Evolutionary conservation across 2,329 filamentous ascomycete genomes (phyloP).

Genomic region (Colletotrichum caudatum): DNA sequence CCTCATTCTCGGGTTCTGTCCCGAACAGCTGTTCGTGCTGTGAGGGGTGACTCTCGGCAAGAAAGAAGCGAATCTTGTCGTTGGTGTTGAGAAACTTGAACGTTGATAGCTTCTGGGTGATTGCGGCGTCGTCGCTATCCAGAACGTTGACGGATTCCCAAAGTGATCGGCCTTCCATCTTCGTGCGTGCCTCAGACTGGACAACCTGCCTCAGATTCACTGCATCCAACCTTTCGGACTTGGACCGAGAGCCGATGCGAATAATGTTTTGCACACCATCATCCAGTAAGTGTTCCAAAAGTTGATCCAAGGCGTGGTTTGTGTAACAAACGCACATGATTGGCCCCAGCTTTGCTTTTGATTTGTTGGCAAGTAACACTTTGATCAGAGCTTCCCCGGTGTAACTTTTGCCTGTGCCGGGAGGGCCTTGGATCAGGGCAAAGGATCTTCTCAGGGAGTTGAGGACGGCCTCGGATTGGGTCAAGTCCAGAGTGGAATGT

Average conservation of each 20-base stretch:
- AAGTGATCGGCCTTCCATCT: conserved; percentile 51
- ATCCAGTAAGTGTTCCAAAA: conserved; percentile 70
- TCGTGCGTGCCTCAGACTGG: conserved; percentile 51
- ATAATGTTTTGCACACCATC: conserved; percentile 64
- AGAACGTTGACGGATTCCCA: conserved; percentile 46
- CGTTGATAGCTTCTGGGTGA: background rate
- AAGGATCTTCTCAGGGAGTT: conserved; percentile 64
- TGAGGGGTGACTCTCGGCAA: background rate
- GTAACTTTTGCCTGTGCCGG: conserved; percentile 77
- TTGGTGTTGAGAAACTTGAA: conserved; percentile 12
- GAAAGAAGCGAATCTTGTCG: background rate
- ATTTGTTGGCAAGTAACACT: conserved; percentile 60
- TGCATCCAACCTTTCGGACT: conserved; percentile 62
- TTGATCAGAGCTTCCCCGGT: conserved; percentile 70
- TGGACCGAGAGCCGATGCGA: conserved; percentile 70
- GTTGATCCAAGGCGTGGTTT: conserved; percentile 64
- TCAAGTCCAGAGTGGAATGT: conserved; percentile 63
- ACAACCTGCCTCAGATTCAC: conserved; percentile 62
- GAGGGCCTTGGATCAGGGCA: conserved; percentile 76
- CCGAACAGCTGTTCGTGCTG: conserved; percentile 48
- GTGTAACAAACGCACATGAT: conserved; percentile 66
- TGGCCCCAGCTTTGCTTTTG: conserved; percentile 57
- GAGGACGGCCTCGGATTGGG: conserved; percentile 64
- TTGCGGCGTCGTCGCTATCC: background rate
- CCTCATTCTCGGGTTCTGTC: background rate